Percentiles rank a stretch among this genome's conserved stretches.
phyloP scores from a whole-genome alignment of 331 rosid genomes.

The Dryas integrifolia region DNA sequence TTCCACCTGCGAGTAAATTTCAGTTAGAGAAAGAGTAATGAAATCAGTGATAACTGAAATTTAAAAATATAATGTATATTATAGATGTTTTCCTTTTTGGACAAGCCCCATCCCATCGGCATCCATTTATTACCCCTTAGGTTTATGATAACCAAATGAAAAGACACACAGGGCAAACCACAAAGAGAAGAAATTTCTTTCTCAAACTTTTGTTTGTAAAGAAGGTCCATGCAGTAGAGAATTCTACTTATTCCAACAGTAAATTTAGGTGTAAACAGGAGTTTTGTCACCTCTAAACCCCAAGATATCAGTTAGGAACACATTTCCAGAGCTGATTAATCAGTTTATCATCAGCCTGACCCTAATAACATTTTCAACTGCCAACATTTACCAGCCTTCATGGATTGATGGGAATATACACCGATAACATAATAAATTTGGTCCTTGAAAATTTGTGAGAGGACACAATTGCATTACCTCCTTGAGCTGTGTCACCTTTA shows the following conservation, averaged over 20 bases:
- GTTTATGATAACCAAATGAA: background rate
- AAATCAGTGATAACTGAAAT: no score
- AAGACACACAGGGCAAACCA: no score
- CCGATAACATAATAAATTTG: background rate
- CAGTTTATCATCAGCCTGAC: background rate
- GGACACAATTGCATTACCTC: conserved; percentile 52
- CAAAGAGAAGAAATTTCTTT: background rate
- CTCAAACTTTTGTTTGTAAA: background rate
- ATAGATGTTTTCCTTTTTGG: background rate
- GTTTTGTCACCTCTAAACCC: background rate
- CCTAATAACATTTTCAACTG: background rate
- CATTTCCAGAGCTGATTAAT: background rate
- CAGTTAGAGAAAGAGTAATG: background rate
- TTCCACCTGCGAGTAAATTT: conserved; percentile 66
- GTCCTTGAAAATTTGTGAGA: conserved; percentile 15
- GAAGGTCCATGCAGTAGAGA: background rate
- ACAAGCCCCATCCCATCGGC: background rate
- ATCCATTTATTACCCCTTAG: background rate
- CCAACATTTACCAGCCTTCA: background rate
- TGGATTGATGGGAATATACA: conserved; percentile 3
- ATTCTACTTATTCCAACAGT: background rate
- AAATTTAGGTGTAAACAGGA: background rate
- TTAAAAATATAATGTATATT: background rate
- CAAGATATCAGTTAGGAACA: background rate
- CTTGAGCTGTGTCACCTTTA: conserved; percentile 90